Evolutionary conservation across 2,329 filamentous ascomycete genomes (phyloP).

Genomic region (Apiospora hydei): DNA sequence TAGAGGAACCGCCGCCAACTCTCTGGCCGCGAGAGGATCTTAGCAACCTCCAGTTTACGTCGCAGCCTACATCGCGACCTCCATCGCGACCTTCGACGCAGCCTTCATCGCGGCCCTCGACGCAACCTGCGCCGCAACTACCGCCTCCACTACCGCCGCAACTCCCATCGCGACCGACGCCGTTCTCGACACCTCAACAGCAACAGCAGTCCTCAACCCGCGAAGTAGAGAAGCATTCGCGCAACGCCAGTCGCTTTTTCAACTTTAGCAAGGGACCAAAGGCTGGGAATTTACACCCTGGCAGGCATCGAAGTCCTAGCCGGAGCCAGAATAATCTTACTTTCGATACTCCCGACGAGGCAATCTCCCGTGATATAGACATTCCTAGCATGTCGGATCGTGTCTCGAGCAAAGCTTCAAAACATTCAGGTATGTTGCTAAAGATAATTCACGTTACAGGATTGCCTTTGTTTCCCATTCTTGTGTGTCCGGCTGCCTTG

Average conservation of each 20-base stretch:
- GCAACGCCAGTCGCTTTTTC: constrained; percentile 44
- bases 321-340: constrained; percentile 31
- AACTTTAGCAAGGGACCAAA: constrained; percentile 34
- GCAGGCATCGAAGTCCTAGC: constrained; percentile 32
- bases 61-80: not conserved
- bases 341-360: constrained; percentile 34
- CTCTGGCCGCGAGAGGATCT: not conserved
- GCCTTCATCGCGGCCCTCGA: not conserved
- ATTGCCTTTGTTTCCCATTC: not conserved
- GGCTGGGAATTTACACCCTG: constrained; percentile 11
- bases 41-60: not conserved
- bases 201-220: constrained; percentile 32
- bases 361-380: constrained; percentile 40
- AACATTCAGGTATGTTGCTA: constrained; percentile 42
- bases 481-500: not conserved
- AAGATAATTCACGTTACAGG: constrained; percentile 31
- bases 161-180: not conserved
- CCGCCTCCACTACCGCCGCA: too few relatives aligned
- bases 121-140: not conserved
- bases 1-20: not conserved
- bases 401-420: constrained; percentile 40
- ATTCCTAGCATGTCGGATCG: constrained; percentile 39
- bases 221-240: constrained; percentile 42
- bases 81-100: not conserved
- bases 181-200: not conserved